Percentiles rank a stretch among this genome's conserved stretches.
These are phyloP conservation scores for Debaryomycetaceae sp. DNA, from an alignment of 1,139 yeast species.

Conservation along the genomic window DNA sequence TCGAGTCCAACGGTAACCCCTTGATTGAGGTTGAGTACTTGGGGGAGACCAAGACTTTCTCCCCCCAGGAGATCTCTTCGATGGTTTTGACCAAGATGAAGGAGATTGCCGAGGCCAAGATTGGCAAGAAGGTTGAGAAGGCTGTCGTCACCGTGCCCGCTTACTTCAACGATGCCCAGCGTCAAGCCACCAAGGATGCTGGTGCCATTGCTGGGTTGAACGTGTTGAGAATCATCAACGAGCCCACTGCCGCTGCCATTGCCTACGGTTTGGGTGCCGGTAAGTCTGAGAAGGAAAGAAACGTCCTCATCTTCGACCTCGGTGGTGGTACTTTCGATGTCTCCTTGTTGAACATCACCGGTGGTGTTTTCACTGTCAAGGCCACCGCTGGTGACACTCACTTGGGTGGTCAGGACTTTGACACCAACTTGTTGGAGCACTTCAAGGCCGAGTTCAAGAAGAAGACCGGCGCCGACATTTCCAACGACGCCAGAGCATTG, in stretches of 20 bases:
- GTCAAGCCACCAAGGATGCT: constrained; percentile 50
- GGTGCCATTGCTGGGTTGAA: constrained; percentile 48
- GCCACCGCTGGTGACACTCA: constrained; percentile 99
- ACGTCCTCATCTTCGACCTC: constrained; percentile 48
- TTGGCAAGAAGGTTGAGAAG: constrained; percentile 38
- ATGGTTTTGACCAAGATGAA: constrained; percentile 80
- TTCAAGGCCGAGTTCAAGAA: constrained; percentile 94
- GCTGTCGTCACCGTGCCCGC: constrained; percentile 52
- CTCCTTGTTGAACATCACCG: constrained; percentile 83
- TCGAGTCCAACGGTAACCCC: constrained; percentile 81
- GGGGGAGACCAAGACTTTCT: constrained; percentile 89
- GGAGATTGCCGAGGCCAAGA: constrained; percentile 45
- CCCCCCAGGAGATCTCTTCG: constrained; percentile 96
- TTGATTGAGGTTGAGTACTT: constrained; percentile 89
- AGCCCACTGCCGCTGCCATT: constrained; percentile 51
- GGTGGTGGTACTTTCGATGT: constrained; percentile 54
- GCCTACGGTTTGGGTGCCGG: constrained; percentile 55
- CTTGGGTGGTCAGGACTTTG: constrained; percentile 87
- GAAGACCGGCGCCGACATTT: constrained; percentile 92
- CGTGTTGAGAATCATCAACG: constrained; percentile 46
- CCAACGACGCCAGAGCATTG: constrained; percentile 91
- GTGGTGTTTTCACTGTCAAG: constrained; percentile 96
- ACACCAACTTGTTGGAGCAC: constrained; percentile 60
- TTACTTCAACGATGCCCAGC: constrained; percentile 46
- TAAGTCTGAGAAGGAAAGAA: constrained; percentile 74